Conservation (phyloP, 164 flowering plant species). For the Tinospora cordifolia region DNA sequence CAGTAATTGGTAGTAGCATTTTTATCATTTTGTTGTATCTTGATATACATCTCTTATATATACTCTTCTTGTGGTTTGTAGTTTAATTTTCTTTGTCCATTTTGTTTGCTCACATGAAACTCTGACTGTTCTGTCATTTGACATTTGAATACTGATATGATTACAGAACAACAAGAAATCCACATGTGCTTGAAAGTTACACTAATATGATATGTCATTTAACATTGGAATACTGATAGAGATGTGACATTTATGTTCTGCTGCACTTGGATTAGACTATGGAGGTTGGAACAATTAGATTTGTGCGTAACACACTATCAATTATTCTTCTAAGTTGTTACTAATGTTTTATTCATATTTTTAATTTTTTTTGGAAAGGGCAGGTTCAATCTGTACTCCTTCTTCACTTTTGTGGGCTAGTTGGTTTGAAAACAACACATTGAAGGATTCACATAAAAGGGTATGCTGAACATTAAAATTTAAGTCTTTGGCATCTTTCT, state of each 20-base stretch:
- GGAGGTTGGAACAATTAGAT: conserved; percentile 59
- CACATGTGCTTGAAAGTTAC: conserved; percentile 75
- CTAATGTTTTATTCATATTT: conserved; percentile 10
- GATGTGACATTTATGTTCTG: too few relatives aligned
- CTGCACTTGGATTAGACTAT: conserved; percentile 94
- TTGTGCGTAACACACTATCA: conserved; percentile 3
- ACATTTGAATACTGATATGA: neutral
- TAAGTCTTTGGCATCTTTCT: neutral
- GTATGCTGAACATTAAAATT: conserved; percentile 12
- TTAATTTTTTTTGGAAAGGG: too few relatives aligned
- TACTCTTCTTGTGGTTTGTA: neutral
- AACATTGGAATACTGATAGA: too few relatives aligned
- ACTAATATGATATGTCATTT: too few relatives aligned
- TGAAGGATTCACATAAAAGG: conserved; percentile 51
- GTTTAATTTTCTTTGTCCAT: neutral
- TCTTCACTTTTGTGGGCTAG: conserved; percentile 95
- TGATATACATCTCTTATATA: neutral
- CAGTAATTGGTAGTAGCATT: neutral
- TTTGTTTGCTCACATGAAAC: conserved; percentile 4
- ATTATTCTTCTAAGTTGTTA: conserved; percentile 6
- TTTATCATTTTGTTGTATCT: neutral
- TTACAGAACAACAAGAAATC: conserved; percentile 80
- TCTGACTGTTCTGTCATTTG: neutral
- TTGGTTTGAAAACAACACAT: conserved; percentile 83
- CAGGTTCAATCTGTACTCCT: conserved; percentile 95